phyloP scores from a whole-genome alignment of 2,329 filamentous ascomycete species.

The Ceratocystis papillata region DNA sequence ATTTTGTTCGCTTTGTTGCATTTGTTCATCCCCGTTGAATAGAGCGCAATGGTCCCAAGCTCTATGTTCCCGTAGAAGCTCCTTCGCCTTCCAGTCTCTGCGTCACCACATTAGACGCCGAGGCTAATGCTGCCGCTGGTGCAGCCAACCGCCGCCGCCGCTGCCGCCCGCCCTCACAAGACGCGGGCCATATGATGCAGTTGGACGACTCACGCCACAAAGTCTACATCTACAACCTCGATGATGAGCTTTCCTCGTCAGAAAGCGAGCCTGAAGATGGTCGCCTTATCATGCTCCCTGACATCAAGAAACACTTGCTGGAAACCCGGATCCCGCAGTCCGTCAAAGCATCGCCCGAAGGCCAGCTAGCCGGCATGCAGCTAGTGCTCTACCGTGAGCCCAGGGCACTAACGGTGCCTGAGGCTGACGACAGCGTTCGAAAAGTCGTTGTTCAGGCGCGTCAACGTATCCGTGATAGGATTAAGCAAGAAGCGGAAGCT shows the following conservation, averaged over 20 bases:
- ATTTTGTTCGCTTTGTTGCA: conserved; percentile 8
- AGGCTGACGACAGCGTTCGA: conserved; percentile 64
- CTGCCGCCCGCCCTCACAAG: conserved; percentile 24
- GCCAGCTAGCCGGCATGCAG: conserved; percentile 48
- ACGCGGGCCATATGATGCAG: conserved; percentile 64
- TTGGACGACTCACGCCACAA: conserved; percentile 78
- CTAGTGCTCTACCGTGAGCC: conserved; percentile 79
- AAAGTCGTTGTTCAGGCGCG: conserved; percentile 75
- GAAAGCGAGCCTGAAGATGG: conserved; percentile 46
- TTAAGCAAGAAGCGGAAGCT: conserved; percentile 31
- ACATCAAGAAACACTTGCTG: conserved; percentile 71
- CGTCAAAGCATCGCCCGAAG: conserved; percentile 35
- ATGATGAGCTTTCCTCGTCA: conserved; percentile 63
- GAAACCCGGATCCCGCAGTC: conserved; percentile 58
- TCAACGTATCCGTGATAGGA: conserved; percentile 52
- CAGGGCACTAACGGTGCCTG: conserved; percentile 60
- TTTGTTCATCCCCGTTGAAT: conserved; percentile 23
- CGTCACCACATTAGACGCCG: conserved; percentile 13
- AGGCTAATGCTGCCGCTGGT: conserved; percentile 13
- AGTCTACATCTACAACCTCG: conserved; percentile 83
- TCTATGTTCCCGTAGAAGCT: conserved; percentile 54
- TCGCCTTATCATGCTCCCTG: conserved; percentile 66
- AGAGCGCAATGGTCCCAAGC: conserved; percentile 53
- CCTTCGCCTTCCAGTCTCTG: conserved; percentile 29
- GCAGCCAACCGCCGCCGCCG: conserved; percentile 27